Evolutionary conservation across 306 rosid species (phyloP).

Genomic region (Cicer cuneatum): DNA sequence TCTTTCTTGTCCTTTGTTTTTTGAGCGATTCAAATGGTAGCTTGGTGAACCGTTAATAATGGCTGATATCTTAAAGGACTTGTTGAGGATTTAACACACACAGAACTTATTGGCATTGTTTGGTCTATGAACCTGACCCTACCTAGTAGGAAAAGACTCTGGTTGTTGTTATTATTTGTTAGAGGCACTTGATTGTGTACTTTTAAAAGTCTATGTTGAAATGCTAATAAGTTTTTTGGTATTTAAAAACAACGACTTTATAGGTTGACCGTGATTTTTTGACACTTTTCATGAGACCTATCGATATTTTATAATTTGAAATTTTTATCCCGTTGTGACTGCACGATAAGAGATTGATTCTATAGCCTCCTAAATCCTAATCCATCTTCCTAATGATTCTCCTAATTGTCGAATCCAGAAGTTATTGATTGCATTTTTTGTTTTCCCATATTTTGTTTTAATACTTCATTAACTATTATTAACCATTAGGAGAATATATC

Average conservation of each 20-base stretch:
- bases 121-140: slow-evolving; percentile 8
- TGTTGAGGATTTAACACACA: slow-evolving; percentile 7
- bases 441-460: slow-evolving; percentile 22
- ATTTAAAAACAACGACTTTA: slow-evolving; percentile 6
- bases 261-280: slow-evolving; percentile 1
- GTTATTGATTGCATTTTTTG: slow-evolving; percentile 5
- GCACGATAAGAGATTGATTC: not conserved
- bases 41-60: not conserved
- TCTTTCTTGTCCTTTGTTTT: slow-evolving; percentile 3
- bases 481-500: not conserved
- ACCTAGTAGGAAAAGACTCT: slow-evolving; percentile 13
- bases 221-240: not conserved
- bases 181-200: not conserved
- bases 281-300: slow-evolving; percentile 16
- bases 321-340: slow-evolving; percentile 19
- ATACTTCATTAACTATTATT: not conserved
- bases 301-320: slow-evolving; percentile 13
- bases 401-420: slow-evolving; percentile 4
- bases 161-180: not conserved
- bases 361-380: not conserved
- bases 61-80: not conserved
- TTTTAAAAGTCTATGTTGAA: slow-evolving; percentile 28
- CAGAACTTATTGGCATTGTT: not conserved
- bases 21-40: not conserved
- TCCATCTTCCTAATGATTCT: slow-evolving; percentile 13